These are phyloP conservation scores for Penicillium cataractarum DNA, from an alignment of 495 filamentous ascomycete species.

Conservation along the genomic window DNA sequence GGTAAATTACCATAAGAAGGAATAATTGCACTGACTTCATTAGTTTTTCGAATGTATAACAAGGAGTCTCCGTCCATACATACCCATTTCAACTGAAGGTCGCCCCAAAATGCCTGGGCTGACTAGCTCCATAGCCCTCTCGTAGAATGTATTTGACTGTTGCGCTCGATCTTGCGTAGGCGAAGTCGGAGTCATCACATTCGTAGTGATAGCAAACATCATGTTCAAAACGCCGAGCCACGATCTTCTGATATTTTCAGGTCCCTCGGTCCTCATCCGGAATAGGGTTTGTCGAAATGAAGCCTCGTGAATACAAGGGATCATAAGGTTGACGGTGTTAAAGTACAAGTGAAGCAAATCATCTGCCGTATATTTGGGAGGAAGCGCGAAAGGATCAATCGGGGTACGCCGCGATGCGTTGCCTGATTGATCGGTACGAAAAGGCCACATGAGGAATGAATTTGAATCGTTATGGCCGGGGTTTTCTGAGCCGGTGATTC, in stretches of 20 bases:
- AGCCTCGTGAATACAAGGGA: not conserved
- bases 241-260: not conserved
- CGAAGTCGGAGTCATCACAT: not conserved
- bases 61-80: not conserved
- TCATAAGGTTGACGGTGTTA: not conserved
- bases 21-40: not conserved
- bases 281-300: not conserved
- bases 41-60: not conserved
- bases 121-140: not conserved
- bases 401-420: not conserved
- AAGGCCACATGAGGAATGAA: not conserved
- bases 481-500: not conserved
- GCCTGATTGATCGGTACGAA: not conserved
- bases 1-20: not conserved
- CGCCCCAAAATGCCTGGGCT: not conserved
- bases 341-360: not conserved
- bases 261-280: not conserved
- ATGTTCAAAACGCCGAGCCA: not conserved
- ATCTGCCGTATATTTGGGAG: not conserved
- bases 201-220: not conserved
- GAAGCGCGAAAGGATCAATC: not conserved
- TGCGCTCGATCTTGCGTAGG: not conserved
- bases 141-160: not conserved
- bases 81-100: not conserved
- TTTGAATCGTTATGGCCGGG: not conserved